phyloP scores from a whole-genome alignment of 2,329 filamentous ascomycete species.

The Botrytis elliptica region DNA sequence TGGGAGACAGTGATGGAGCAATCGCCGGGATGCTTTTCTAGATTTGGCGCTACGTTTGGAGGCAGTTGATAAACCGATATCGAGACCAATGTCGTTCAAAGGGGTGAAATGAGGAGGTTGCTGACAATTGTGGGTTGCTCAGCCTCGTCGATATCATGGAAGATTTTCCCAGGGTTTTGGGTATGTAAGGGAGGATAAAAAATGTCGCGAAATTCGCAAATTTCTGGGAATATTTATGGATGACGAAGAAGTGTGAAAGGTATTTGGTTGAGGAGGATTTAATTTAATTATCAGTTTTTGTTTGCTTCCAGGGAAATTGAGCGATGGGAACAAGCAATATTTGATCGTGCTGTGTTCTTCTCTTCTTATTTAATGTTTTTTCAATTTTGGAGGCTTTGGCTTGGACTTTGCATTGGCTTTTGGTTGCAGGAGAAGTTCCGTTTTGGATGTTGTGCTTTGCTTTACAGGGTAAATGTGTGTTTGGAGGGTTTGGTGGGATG shows the following conservation, averaged over 20 bases:
- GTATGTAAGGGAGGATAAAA: neutral
- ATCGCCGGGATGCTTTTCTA: neutral
- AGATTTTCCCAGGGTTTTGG: slow-evolving; percentile 10
- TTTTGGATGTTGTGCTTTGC: neutral
- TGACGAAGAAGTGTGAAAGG: neutral
- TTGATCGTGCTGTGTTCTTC: neutral
- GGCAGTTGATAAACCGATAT: neutral
- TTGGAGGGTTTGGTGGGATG: neutral
- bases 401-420: neutral
- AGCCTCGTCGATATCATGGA: slow-evolving; percentile 18
- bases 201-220: neutral
- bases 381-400: neutral
- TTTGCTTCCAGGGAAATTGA: neutral
- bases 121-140: slow-evolving; percentile 17
- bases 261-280: neutral
- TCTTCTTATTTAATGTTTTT: neutral
- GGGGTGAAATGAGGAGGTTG: slow-evolving; percentile 11
- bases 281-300: neutral
- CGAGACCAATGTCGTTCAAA: slow-evolving; percentile 3
- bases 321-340: slow-evolving; percentile 1
- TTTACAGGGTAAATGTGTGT: neutral
- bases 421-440: neutral
- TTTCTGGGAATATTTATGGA: neutral
- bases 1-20: neutral
- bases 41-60: neutral